These are phyloP conservation scores for Bretschneidera sinensis DNA, from an alignment of 345 rosid species.

Conservation along the genomic window DNA sequence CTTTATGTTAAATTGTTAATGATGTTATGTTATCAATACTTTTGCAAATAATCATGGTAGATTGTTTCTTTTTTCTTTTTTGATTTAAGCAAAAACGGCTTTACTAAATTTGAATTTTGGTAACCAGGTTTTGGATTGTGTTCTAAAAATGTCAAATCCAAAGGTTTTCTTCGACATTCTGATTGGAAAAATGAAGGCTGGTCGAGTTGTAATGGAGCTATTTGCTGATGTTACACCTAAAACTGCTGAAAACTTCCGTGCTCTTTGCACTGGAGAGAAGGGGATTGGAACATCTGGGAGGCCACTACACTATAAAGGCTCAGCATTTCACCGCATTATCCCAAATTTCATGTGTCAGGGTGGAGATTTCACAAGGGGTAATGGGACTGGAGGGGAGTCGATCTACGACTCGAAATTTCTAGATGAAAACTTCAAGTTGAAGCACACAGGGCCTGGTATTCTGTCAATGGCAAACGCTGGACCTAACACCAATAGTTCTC, in stretches of 20 bases:
- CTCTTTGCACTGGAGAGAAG: constrained; percentile 79
- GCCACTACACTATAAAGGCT: constrained; percentile 74
- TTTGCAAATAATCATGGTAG: no score
- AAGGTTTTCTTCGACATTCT: constrained; percentile 72
- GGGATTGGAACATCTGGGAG: constrained; percentile 59
- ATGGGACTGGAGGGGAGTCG: constrained; percentile 89
- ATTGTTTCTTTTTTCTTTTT: not conserved
- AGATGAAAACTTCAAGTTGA: constrained; percentile 77
- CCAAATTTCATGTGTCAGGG: constrained; percentile 93
- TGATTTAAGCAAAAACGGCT: not conserved
- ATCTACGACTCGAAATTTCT: constrained; percentile 66
- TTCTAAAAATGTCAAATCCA: constrained; percentile 50
- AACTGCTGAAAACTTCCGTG: constrained; percentile 76
- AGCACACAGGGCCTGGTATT: constrained; percentile 63
- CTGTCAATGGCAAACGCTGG: constrained; percentile 86
- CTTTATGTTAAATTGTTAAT: no score
- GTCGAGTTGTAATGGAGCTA: constrained; percentile 74
- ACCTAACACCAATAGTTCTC: constrained; percentile 71
- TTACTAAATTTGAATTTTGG: not conserved
- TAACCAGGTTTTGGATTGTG: constrained; percentile 18
- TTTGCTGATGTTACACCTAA: constrained; percentile 67
- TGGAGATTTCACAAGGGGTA: constrained; percentile 81
- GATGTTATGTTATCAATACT: not conserved
- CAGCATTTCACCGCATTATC: constrained; percentile 76
- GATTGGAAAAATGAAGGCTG: constrained; percentile 61